Evolutionary conservation across 495 filamentous ascomycete genomes (phyloP).

Genomic region (Oidiodendron maius): DNA sequence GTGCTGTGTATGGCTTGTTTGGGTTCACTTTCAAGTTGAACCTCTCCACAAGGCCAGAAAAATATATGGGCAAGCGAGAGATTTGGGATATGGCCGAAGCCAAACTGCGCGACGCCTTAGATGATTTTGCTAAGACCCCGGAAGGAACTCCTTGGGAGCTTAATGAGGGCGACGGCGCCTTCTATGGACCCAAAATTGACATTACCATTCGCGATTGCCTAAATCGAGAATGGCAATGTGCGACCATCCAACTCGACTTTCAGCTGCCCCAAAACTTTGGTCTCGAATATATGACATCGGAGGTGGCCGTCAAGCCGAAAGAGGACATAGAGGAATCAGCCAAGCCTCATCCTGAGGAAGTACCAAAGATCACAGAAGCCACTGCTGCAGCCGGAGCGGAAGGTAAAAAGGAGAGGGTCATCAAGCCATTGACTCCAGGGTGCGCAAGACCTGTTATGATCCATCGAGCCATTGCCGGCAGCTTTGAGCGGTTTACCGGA

Average conservation of each 20-base stretch:
- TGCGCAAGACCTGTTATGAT: slow-evolving; percentile 95
- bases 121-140: slow-evolving; percentile 53
- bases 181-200: slow-evolving; percentile 93
- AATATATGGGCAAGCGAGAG: slow-evolving; percentile 77
- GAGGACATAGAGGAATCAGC: slow-evolving; percentile 28
- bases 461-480: slow-evolving; percentile 90
- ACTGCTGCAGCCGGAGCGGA: slow-evolving; percentile 1
- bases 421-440: slow-evolving; percentile 54
- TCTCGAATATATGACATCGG: slow-evolving; percentile 74
- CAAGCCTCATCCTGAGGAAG: slow-evolving; percentile 22
- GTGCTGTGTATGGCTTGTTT: slow-evolving; percentile 77
- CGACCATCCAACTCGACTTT: slow-evolving; percentile 97
- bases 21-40: slow-evolving; percentile 96
- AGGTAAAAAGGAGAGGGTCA: slow-evolving; percentile 23
- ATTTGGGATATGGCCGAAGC: slow-evolving; percentile 86
- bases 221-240: slow-evolving; percentile 77
- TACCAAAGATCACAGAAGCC: slow-evolving; percentile 19
- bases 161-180: slow-evolving; percentile 91
- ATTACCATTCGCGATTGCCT: slow-evolving; percentile 82
- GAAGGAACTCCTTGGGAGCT: slow-evolving; percentile 75
- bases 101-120: slow-evolving; percentile 68
- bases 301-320: slow-evolving; percentile 36
- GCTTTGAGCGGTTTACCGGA: slow-evolving; percentile 90
- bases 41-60: slow-evolving; percentile 90
- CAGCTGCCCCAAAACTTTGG: slow-evolving; percentile 82